Evolutionary conservation across 2,329 filamentous ascomycete genomes (phyloP), one percentile per base, ranked within the genome.

Genomic region (Sarocladium strictum): DNA sequence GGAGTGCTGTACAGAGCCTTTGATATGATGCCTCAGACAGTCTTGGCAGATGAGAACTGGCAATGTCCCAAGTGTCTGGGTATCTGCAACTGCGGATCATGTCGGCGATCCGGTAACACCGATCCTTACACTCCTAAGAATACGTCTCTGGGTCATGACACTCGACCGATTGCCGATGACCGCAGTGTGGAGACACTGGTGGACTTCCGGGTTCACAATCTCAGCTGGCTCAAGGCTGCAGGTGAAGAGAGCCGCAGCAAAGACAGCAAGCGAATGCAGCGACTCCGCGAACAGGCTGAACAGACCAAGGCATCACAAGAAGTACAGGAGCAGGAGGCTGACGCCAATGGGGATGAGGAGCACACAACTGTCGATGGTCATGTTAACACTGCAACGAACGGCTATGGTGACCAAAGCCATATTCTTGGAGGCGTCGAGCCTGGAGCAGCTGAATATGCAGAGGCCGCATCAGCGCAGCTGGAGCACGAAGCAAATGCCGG

Each of bases 1-100:
- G 93, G 93, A n/a, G 87, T 87, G 15, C 77, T 99, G 1, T 97
- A 91, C 71, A 80, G 94, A 54, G 92, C 90, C 1, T 96, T 96
- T 64, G 93, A 97, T 67, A 82, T 91, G 66, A 87, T 90, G 80
- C 94, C 94, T 0, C 84, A 93, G 62, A 77, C 83, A 19, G 83
- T 92, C 1, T 86, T 97, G 79, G 85, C 95, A 65, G 79, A 89
- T 59, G 81, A 85, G 59, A 76, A 85, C 49, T 99, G 94, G 93
- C 81, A 87, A 63, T 99, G 94, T 60, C 94, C 94, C 0, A 90
- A 86, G 64, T 99, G 94, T 66, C 76, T 81, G 21, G 84, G 85
- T 17, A 89, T 93, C 35, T 99, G 94, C 75, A 95, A 92, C 59
- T 97, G 92, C 63, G 89, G 85, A 12, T 76, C 77, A 43, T 99